Percentiles rank a stretch among this genome's conserved stretches.
Conservation (phyloP, 495 filamentous ascomycete genomes). For the Talaromyces borbonicus region DNA sequence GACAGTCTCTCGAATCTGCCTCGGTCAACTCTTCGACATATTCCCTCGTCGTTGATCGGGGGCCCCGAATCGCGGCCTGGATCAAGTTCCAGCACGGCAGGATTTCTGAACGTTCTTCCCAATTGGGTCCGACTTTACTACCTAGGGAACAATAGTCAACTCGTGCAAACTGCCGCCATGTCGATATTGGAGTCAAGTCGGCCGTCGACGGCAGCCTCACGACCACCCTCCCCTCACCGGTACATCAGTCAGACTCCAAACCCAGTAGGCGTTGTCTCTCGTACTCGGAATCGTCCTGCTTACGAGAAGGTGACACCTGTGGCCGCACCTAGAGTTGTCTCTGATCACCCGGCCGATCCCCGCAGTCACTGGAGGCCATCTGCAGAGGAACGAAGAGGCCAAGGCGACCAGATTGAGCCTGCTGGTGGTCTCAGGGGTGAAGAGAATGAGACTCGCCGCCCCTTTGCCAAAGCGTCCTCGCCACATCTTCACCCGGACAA, state of each 20-base stretch:
- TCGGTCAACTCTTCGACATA: conserved; percentile 16
- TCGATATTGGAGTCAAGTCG: conserved; percentile 22
- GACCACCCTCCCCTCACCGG: conserved; percentile 6
- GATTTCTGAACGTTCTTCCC: conserved; percentile 45
- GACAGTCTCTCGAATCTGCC: conserved; percentile 36
- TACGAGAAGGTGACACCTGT: conserved; percentile 13
- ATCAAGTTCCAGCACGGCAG: conserved; percentile 38
- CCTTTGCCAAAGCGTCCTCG: conserved; percentile 48
- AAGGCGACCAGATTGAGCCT: conserved; percentile 6
- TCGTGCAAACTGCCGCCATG: conserved; percentile 19
- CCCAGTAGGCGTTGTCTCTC: conserved; percentile 31
- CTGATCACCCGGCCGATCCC: conserved; percentile 31
- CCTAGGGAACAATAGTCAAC: conserved; percentile 24
- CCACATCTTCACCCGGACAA: conserved; percentile 63
- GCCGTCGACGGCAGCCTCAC: conserved; percentile 7
- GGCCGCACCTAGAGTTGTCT: conserved; percentile 9
- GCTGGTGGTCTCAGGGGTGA: background rate
- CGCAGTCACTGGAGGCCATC: conserved; percentile 34
- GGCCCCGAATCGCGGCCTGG: conserved; percentile 11
- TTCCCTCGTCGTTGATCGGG: conserved; percentile 4
- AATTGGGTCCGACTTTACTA: conserved; percentile 42
- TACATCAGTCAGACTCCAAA: conserved; percentile 2
- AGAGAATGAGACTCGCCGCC: background rate
- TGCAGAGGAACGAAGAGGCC: conserved; percentile 9
- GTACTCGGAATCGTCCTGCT: conserved; percentile 39